These are phyloP conservation scores for Tilletia indica DNA, from an alignment of 1,284 basidiomycete species.

Conservation along the genomic window DNA sequence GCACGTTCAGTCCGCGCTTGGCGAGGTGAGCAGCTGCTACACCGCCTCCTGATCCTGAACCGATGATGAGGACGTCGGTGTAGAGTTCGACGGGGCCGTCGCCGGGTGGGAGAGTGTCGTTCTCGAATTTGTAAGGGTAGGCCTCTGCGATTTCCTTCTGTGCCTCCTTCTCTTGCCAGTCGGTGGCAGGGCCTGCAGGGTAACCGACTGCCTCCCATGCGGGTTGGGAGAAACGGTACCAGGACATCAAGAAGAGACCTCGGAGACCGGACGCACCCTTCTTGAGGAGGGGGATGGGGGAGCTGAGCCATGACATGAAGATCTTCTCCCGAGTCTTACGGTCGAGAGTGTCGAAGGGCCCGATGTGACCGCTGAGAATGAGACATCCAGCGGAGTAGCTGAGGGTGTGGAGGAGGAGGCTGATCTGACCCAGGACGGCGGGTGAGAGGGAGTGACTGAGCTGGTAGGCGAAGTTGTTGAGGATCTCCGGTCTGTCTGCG, in stretches of 20 bases:
- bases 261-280: conserved; percentile 47
- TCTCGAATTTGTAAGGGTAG: conserved; percentile 50
- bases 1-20: conserved; percentile 54
- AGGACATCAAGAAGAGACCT: conserved; percentile 44
- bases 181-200: conserved; percentile 38
- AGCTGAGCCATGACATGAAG: conserved; percentile 39
- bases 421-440: conserved; percentile 36
- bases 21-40: conserved; percentile 55
- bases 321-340: conserved; percentile 29
- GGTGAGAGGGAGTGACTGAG: conserved; percentile 36
- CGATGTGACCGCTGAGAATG: conserved; percentile 43
- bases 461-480: conserved; percentile 46
- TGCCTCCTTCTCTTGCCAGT: conserved; percentile 41
- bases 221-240: conserved; percentile 43
- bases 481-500: conserved; percentile 34
- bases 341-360: conserved; percentile 45
- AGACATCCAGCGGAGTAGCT: conserved; percentile 46
- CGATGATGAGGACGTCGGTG: conserved; percentile 56
- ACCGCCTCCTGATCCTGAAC: conserved; percentile 59
- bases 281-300: conserved; percentile 43
- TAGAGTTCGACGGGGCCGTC: conserved; percentile 41
- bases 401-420: conserved; percentile 41
- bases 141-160: conserved; percentile 21
- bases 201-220: conserved; percentile 54
- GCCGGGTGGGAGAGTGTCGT: conserved; percentile 36